Evolutionary conservation across 2,329 filamentous ascomycete species (phyloP).

Genomic region (Colletotrichum musae): DNA sequence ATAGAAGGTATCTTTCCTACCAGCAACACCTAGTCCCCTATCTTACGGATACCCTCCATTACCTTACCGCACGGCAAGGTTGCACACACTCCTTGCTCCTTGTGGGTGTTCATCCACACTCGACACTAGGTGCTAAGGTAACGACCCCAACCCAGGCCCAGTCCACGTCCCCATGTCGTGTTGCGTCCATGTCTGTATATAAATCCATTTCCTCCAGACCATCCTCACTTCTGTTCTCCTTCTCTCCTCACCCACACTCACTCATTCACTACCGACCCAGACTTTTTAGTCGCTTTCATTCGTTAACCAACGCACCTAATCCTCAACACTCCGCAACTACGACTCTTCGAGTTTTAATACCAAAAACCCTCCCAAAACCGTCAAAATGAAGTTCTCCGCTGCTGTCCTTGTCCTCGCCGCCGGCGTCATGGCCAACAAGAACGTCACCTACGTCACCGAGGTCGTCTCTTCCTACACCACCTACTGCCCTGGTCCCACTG

Average conservation of each 20-base stretch:
- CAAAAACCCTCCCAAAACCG: slow-evolving; percentile 58
- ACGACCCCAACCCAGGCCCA: slow-evolving; percentile 24
- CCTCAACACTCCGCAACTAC: slow-evolving; percentile 50
- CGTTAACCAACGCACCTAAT: slow-evolving; percentile 59
- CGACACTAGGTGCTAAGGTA: slow-evolving; percentile 25
- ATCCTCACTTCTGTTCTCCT: slow-evolving; percentile 50
- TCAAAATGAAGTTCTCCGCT: slow-evolving; percentile 77
- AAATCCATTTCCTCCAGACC: slow-evolving; percentile 59
- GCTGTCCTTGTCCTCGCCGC: slow-evolving; percentile 67
- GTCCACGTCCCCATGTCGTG: slow-evolving; percentile 36
- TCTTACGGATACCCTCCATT: slow-evolving; percentile 13
- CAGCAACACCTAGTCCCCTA: neutral
- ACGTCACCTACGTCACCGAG: slow-evolving; percentile 74
- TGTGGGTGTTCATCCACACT: slow-evolving; percentile 37
- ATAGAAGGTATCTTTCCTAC: neutral
- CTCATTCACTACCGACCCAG: slow-evolving; percentile 60
- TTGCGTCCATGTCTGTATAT: slow-evolving; percentile 59
- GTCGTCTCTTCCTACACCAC: slow-evolving; percentile 77
- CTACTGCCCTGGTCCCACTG: slow-evolving; percentile 79
- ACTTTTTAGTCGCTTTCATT: slow-evolving; percentile 73
- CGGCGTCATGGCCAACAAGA: slow-evolving; percentile 58
- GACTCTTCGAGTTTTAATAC: slow-evolving; percentile 49
- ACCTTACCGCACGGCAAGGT: slow-evolving; percentile 39
- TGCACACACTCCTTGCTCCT: slow-evolving; percentile 5
- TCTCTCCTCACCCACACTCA: slow-evolving; percentile 65